Evolutionary conservation across 176 grass and related monocot species (phyloP).

Genomic region (Aegilops umbellulata): DNA sequence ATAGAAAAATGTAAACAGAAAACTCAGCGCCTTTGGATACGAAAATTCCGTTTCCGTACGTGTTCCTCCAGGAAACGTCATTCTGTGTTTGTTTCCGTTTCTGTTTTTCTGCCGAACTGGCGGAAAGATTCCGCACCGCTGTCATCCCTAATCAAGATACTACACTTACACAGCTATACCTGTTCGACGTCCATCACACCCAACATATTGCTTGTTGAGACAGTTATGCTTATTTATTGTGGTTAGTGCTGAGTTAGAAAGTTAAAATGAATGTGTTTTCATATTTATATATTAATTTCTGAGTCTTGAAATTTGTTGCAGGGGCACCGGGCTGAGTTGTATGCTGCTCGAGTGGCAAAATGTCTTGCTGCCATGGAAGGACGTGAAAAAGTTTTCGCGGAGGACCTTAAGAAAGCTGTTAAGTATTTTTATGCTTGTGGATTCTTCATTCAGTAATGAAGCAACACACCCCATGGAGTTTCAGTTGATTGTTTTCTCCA

Average conservation of each 20-base stretch:
- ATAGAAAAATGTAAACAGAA: too few species aligned
- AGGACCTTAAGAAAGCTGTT: slow-evolving; percentile 99
- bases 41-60: too few species aligned
- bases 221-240: slow-evolving; percentile 15
- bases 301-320: slow-evolving; percentile 32
- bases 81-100: too few species aligned
- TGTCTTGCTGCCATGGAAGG: slow-evolving; percentile 96
- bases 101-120: too few species aligned
- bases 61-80: too few species aligned
- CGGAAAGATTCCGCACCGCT: too few species aligned
- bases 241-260: background rate
- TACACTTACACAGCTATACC: background rate
- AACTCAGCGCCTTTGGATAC: too few species aligned
- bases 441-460: slow-evolving; percentile 24
- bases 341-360: slow-evolving; percentile 98
- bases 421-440: slow-evolving; percentile 37
- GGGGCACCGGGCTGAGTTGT: slow-evolving; percentile 97
- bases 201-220: background rate
- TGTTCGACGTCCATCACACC: background rate
- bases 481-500: background rate
- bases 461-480: slow-evolving; percentile 8
- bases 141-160: too few species aligned
- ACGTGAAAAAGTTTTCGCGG: slow-evolving; percentile 96
- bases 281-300: slow-evolving; percentile 22
- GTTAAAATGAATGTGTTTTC: background rate